Evolutionary conservation across 768 basidiomycete genomes (phyloP), one percentile per base, ranked within the genome.

Genomic region (Asterophora lycoperdoides): DNA sequence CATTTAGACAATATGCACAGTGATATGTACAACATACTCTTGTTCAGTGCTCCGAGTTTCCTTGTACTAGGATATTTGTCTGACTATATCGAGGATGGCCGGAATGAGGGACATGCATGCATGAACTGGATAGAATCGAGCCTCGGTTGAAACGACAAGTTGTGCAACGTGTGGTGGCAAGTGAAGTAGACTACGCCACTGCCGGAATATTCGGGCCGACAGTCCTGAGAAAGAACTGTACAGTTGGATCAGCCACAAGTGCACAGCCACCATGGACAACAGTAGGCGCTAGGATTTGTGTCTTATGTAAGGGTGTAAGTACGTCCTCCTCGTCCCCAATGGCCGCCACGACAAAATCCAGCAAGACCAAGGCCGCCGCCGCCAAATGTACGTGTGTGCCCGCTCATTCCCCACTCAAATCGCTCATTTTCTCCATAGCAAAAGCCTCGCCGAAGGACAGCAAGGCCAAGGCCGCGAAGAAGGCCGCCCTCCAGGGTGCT

Each of bases 391-490:
- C 52, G 73, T 69, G 14, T 26, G 2, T 19, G 4, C 14, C 7
- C 26, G n/a, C 28, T n/a, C 32, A n/a, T 4, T 20, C 14, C 14
- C n/a, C 39, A 10, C 41, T 42, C 17, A 26, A 14, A 5, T 41
- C 5, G 40, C 20, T 49, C 2, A 36, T 28, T 9, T 38, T 41
- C 6, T 1, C 1, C 15, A 5, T 37, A 59, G 61, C 64, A 62
- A 69, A 69, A 52, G 50, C 65, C 23, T 46, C 64, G 32, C 58
- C 74, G 17, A 77, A 77, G 60, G 76, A 77, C 56, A 60, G 55
- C 61, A 94, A 94, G 74, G 93, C 93, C 63, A 92, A 93, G 76
- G 76, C 86, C 36, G 93, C 96, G 37, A 96, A 94, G 78, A 98
- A 98, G 77, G 93, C 94, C 9, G 94, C 86, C 48, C 80, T 97